These are phyloP conservation scores for Bipolaris zeicola DNA, from an alignment of 2,329 filamentous ascomycete genomes.

Conservation along the genomic window DNA sequence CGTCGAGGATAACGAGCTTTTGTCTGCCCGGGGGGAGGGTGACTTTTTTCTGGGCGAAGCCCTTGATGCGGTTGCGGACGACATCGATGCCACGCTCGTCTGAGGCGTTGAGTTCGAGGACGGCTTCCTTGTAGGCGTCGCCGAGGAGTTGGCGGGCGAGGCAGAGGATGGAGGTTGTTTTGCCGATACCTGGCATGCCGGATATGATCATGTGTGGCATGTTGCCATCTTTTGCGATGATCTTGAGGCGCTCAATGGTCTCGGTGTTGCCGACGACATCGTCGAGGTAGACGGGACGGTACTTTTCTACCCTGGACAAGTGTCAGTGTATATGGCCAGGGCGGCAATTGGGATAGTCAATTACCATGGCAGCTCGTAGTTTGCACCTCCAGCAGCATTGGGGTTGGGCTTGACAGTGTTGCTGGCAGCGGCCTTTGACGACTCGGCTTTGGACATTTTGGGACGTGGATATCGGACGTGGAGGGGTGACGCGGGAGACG, in stretches of 20 bases:
- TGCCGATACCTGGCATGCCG: conserved; percentile 99
- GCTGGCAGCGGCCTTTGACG: conserved; percentile 53
- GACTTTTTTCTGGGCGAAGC: conserved; percentile 98
- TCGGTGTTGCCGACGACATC: conserved; percentile 98
- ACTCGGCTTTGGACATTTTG: conserved; percentile 56
- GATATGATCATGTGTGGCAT: conserved; percentile 99
- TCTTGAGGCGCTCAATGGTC: conserved; percentile 95
- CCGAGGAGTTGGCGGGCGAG: conserved; percentile 90
- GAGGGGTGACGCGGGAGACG: conserved; percentile 34
- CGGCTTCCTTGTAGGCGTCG: conserved; percentile 94
- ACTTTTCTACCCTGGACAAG: conserved; percentile 87
- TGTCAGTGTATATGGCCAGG: conserved; percentile 18
- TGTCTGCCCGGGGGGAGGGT: conserved; percentile 88
- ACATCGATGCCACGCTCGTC: conserved; percentile 98
- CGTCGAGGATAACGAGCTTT: conserved; percentile 96
- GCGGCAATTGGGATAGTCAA: conserved; percentile 10
- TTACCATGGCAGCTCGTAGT: conserved; percentile 82
- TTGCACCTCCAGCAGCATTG: conserved; percentile 49
- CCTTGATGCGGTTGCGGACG: conserved; percentile 95
- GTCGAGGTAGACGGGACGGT: conserved; percentile 90
- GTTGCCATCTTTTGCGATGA: conserved; percentile 97
- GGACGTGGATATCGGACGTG: conserved; percentile 18
- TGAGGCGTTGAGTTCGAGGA: conserved; percentile 93
- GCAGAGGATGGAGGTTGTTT: conserved; percentile 94
- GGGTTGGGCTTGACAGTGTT: conserved; percentile 52